phyloP scores from a whole-genome alignment of 192 early-diverging fungal genomes.

The Chytriomyces confervae region DNA sequence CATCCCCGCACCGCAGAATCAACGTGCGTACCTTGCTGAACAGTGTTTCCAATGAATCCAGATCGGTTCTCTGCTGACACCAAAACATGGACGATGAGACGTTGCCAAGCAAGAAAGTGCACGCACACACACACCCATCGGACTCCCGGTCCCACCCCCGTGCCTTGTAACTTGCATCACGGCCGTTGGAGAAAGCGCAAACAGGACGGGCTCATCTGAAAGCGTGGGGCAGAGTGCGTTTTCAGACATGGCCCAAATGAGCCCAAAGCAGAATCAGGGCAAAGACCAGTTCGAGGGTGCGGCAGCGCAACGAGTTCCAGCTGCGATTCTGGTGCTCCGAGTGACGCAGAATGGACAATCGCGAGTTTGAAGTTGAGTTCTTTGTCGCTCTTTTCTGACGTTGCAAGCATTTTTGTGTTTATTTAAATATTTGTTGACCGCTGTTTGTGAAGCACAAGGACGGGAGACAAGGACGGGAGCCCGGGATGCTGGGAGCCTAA shows the following conservation, averaged over 20 bases:
- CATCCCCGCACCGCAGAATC: neutral
- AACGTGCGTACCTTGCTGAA: neutral
- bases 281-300: conserved; percentile 6
- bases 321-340: neutral
- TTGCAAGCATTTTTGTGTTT: no score
- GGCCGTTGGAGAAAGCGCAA: neutral
- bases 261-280: neutral
- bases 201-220: conserved; percentile 1
- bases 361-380: neutral
- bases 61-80: conserved; percentile 14
- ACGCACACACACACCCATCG: no score
- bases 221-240: neutral
- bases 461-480: no score
- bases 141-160: neutral
- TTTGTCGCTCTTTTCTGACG: no score
- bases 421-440: no score
- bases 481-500: no score
- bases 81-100: neutral
- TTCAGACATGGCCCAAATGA: neutral
- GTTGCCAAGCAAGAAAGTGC: neutral
- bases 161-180: conserved; percentile 16
- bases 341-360: neutral
- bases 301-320: conserved; percentile 3
- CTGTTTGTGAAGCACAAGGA: no score
- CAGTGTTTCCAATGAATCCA: conserved; percentile 12